A percentile compares a stretch with the other conserved stretches of the same genome.
phyloP scores from a whole-genome alignment of 192 early-diverging fungal species.

The Cetraspora pellucida region DNA sequence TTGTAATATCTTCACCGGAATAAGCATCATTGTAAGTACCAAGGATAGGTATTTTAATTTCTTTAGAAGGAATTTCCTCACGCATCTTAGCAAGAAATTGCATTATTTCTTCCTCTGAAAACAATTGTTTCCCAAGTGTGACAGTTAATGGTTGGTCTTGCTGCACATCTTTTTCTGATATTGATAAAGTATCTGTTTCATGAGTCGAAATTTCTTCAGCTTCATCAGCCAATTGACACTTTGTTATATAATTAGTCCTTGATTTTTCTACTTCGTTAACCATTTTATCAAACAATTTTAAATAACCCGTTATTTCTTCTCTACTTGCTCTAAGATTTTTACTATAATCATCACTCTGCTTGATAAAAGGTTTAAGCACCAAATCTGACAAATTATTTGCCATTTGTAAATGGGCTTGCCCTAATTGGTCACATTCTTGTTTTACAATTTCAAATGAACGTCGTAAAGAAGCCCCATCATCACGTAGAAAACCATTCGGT shows the following conservation, averaged over 20 bases:
- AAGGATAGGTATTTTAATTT: slow-evolving; percentile 70
- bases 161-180: neutral
- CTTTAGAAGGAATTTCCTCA: slow-evolving; percentile 59
- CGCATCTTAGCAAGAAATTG: slow-evolving; percentile 65
- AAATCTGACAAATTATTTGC: slow-evolving; percentile 46
- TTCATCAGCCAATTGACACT: slow-evolving; percentile 65
- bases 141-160: slow-evolving; percentile 33
- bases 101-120: slow-evolving; percentile 64
- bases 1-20: slow-evolving; percentile 66
- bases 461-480: slow-evolving; percentile 58
- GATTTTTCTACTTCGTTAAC: slow-evolving; percentile 50
- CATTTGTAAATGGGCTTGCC: slow-evolving; percentile 46
- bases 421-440: slow-evolving; percentile 45
- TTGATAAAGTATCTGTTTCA: slow-evolving; percentile 35
- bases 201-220: slow-evolving; percentile 56
- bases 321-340: slow-evolving; percentile 42
- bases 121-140: slow-evolving; percentile 58
- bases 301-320: slow-evolving; percentile 49
- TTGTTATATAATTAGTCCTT: slow-evolving; percentile 43
- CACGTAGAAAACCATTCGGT: slow-evolving; percentile 52
- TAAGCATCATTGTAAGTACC: slow-evolving; percentile 66
- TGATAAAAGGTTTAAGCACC: slow-evolving; percentile 54
- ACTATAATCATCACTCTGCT: slow-evolving; percentile 46
- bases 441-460: slow-evolving; percentile 55
- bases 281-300: slow-evolving; percentile 53